Conservation (phyloP, 2,329 filamentous ascomycete genomes). For the Alternaria sp. region DNA sequence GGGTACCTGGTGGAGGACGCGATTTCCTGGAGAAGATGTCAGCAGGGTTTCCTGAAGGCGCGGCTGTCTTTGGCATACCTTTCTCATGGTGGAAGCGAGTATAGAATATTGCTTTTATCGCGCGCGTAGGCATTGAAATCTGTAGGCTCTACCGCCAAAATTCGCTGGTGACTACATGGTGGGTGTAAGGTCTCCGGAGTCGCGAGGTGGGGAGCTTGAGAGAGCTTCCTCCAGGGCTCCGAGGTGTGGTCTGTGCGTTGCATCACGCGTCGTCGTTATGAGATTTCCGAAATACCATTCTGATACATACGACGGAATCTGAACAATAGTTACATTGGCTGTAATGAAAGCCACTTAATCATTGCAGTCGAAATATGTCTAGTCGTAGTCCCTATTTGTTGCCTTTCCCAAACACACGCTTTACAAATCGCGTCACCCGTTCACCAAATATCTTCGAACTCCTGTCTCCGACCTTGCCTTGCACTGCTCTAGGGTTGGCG, state of each 20-base stretch:
- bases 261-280: background rate
- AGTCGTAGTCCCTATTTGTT: too few relatives aligned
- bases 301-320: too few relatives aligned
- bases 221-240: background rate
- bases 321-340: too few relatives aligned
- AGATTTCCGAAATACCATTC: background rate
- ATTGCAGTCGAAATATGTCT: too few relatives aligned
- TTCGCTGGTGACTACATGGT: slow-evolving; percentile 26
- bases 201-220: slow-evolving; percentile 4
- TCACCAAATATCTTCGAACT: background rate
- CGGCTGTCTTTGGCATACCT: slow-evolving; percentile 27
- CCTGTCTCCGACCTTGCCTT: background rate
- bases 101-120: slow-evolving; percentile 70
- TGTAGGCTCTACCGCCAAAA: background rate
- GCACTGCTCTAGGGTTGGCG: too few relatives aligned
- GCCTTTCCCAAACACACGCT: background rate
- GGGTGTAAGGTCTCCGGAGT: slow-evolving; percentile 7
- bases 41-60: background rate
- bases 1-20: slow-evolving; percentile 70
- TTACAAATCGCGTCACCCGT: background rate
- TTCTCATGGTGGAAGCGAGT: slow-evolving; percentile 68
- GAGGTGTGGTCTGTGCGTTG: slow-evolving; percentile 11
- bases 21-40: slow-evolving; percentile 57
- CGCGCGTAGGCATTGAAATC: slow-evolving; percentile 43
- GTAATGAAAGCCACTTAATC: too few relatives aligned